phyloP scores from a whole-genome alignment of 1,284 basidiomycete genomes.

The Somion occarium region DNA sequence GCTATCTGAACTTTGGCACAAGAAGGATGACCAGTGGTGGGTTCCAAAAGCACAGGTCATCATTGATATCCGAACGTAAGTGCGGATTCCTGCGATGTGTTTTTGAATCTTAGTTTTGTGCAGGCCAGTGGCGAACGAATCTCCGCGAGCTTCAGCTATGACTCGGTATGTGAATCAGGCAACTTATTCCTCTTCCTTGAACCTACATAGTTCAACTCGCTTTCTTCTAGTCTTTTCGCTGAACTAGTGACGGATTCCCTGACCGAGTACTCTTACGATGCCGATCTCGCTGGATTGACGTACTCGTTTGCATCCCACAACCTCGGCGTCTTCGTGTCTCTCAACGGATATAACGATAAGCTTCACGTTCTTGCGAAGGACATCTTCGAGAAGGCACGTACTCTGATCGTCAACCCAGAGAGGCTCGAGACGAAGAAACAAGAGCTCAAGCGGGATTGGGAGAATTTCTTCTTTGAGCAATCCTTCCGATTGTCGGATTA shows the following conservation, averaged over 20 bases:
- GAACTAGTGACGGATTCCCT: slow-evolving; percentile 88
- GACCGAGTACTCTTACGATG: slow-evolving; percentile 91
- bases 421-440: slow-evolving; percentile 81
- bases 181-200: not conserved
- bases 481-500: slow-evolving; percentile 82
- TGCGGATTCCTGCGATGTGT: not conserved
- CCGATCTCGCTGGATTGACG: slow-evolving; percentile 84
- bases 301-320: slow-evolving; percentile 71
- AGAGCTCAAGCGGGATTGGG: slow-evolving; percentile 70
- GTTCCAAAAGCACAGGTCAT: slow-evolving; percentile 81
- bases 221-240: slow-evolving; percentile 61
- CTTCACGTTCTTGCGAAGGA: slow-evolving; percentile 73
- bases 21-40: slow-evolving; percentile 96
- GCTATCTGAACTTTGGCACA: slow-evolving; percentile 83
- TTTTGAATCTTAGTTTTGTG: not conserved
- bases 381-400: slow-evolving; percentile 72
- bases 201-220: not conserved
- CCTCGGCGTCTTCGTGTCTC: slow-evolving; percentile 66
- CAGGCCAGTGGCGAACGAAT: slow-evolving; percentile 15
- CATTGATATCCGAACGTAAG: slow-evolving; percentile 68
- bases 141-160: slow-evolving; percentile 12
- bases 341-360: slow-evolving; percentile 95
- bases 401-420: slow-evolving; percentile 64
- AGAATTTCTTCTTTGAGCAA: slow-evolving; percentile 86
- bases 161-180: slow-evolving; percentile 11